Conservation (phyloP, 257 asterid genomes). For the Paulownia fortunei region DNA sequence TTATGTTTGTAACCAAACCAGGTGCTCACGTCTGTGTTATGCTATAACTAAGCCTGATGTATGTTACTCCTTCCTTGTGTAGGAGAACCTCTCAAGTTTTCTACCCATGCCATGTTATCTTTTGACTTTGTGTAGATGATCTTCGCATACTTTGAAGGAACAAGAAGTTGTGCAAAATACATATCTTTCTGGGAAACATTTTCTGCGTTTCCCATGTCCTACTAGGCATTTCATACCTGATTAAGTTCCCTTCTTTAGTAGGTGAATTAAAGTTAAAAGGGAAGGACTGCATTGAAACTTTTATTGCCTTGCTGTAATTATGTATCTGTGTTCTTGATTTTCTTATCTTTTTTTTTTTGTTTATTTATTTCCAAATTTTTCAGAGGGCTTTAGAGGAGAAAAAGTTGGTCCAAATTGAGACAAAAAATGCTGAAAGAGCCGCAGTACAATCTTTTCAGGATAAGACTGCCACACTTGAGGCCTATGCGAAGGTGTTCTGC, state of each 20-base stretch:
- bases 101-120: slow-evolving; percentile 10
- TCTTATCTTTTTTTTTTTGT: neutral
- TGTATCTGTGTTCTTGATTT: slow-evolving; percentile 4
- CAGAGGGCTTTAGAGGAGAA: slow-evolving; percentile 81
- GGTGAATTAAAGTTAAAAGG: slow-evolving; percentile 9
- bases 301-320: neutral
- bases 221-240: neutral
- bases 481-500: slow-evolving; percentile 69
- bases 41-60: neutral
- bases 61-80: neutral
- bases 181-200: neutral
- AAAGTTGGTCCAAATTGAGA: slow-evolving; percentile 59
- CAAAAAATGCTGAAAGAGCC: slow-evolving; percentile 77
- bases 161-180: neutral
- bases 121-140: neutral
- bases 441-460: slow-evolving; percentile 74
- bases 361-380: slow-evolving; percentile 29
- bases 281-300: slow-evolving; percentile 4
- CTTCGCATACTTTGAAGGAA: neutral
- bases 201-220: neutral
- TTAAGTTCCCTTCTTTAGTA: neutral
- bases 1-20: neutral
- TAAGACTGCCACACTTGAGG: slow-evolving; percentile 69
- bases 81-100: neutral
- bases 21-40: neutral